phyloP scores from a whole-genome alignment of 495 filamentous ascomycete species.

The Tuber umbilicatum region DNA sequence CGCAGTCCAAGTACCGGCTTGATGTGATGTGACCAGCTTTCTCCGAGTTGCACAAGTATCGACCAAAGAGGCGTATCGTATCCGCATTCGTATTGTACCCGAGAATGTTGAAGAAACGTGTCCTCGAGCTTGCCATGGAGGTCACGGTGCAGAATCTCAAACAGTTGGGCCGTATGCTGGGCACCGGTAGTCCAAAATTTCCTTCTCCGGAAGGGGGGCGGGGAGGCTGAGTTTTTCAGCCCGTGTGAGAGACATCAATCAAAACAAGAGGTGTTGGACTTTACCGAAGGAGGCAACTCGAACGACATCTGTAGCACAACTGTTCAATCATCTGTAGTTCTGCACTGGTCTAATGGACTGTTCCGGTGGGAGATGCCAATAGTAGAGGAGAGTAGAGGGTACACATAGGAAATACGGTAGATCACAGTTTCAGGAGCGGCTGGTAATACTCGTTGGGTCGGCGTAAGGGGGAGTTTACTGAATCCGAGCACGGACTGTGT shows the following conservation, averaged over 20 bases:
- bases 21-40: background rate
- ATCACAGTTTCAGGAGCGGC: background rate
- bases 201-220: background rate
- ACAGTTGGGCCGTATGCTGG: background rate
- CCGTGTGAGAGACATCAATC: background rate
- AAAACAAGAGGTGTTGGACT: background rate
- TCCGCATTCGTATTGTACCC: background rate
- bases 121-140: background rate
- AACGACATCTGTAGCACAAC: background rate
- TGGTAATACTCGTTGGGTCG: background rate
- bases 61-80: background rate
- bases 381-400: background rate
- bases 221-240: background rate
- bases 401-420: background rate
- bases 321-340: background rate
- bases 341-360: background rate
- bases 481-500: background rate
- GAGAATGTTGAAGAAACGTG: background rate
- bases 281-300: background rate
- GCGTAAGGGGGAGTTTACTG: background rate
- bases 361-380: background rate
- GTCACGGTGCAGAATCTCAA: background rate
- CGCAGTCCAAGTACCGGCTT: background rate
- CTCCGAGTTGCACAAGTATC: background rate
- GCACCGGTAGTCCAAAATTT: background rate